Evolutionary conservation across 441 rosid species (phyloP).

Genomic region (Arabidopsis hybrid): DNA sequence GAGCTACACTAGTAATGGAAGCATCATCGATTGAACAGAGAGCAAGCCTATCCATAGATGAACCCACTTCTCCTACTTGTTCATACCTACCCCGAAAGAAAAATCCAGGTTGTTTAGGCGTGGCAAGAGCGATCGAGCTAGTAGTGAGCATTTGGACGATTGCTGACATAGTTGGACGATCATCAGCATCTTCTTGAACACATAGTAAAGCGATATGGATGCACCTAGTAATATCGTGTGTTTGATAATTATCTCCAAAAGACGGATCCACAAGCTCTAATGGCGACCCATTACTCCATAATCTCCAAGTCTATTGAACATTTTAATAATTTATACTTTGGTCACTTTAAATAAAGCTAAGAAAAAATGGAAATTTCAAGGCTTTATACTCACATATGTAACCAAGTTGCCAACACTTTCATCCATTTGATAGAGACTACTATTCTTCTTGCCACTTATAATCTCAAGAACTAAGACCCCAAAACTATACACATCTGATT

Average conservation of each 20-base stretch:
- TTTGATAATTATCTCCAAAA: slow-evolving; percentile 11
- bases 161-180: slow-evolving; percentile 61
- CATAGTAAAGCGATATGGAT: slow-evolving; percentile 64
- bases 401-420: slow-evolving; percentile 26
- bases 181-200: slow-evolving; percentile 54
- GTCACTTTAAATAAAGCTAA: background rate
- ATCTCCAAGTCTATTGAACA: slow-evolving; percentile 46
- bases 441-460: too few relatives aligned
- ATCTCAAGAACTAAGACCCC: too few relatives aligned
- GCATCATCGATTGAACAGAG: slow-evolving; percentile 45
- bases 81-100: slow-evolving; percentile 20
- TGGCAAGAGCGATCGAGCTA: slow-evolving; percentile 19
- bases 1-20: slow-evolving; percentile 49
- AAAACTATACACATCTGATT: too few relatives aligned
- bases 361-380: background rate
- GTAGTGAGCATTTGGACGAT: slow-evolving; percentile 61
- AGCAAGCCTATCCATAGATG: background rate
- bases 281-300: slow-evolving; percentile 46
- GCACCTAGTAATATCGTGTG: slow-evolving; percentile 43
- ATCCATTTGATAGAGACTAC: background rate
- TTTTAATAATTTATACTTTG: background rate
- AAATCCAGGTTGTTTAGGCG: slow-evolving; percentile 45
- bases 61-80: background rate
- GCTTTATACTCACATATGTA: slow-evolving; percentile 45
- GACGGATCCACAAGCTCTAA: slow-evolving; percentile 47